A percentile compares a stretch with the other conserved stretches of the same genome.
phyloP scores from a whole-genome alignment of 768 basidiomycete species.

The Serendipita indica region DNA sequence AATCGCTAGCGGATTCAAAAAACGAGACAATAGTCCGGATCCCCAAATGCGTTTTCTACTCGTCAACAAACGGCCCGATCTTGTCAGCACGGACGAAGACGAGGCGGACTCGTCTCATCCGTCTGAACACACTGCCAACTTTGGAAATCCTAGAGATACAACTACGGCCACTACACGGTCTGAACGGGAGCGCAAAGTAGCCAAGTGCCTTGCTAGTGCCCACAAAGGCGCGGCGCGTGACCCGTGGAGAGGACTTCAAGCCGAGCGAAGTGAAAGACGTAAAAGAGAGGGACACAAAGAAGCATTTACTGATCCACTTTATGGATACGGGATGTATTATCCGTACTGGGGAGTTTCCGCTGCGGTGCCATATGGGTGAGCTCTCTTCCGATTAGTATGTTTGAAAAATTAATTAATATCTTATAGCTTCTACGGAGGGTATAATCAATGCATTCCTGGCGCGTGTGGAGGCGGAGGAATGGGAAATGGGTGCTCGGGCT shows the following conservation, averaged over 20 bases:
- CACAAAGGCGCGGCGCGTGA: not conserved
- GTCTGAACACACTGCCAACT: slow-evolving; percentile 7
- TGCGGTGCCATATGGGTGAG: not conserved
- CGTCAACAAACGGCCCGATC: slow-evolving; percentile 4
- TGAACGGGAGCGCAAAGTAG: not conserved
- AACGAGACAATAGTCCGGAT: not conserved
- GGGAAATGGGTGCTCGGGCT: not conserved
- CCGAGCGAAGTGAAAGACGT: not conserved
- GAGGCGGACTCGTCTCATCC: slow-evolving; percentile 12
- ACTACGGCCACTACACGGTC: not conserved
- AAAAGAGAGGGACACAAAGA: not conserved
- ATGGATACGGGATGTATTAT: not conserved
- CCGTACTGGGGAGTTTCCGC: not conserved
- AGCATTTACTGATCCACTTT: not conserved
- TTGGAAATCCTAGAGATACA: not conserved
- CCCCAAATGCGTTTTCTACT: not conserved
- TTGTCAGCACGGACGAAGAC: slow-evolving; percentile 2
- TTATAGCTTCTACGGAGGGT: not conserved
- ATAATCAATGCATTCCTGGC: not conserved
- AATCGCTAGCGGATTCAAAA: not conserved
- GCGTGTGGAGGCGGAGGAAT: not conserved
- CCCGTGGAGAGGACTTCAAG: not conserved
- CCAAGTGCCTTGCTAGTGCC: not conserved
- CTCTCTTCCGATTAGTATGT: not conserved
- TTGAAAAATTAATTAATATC: not conserved